Base-by-base conservation (phyloP, 306 rosid species). In the Sphenostylis stenocarpa region DNA sequence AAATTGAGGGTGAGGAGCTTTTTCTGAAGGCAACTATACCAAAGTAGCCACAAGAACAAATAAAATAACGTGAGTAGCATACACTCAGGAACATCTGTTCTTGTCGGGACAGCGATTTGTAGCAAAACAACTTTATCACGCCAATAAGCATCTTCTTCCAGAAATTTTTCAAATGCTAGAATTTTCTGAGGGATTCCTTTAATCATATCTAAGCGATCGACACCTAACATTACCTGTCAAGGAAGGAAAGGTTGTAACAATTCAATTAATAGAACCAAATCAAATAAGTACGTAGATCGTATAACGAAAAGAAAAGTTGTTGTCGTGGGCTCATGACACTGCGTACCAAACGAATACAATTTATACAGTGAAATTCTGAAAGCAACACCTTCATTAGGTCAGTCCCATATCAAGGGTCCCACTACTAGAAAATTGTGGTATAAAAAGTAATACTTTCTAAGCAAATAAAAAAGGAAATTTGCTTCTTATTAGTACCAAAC, bases 11-110 rank as follows among this genome's bases (percentile, higher is more conserved):
- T 7, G 28, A 75, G 24, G 44, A 82, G 56, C 70, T 80, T 64
- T 61, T 39, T 78, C 55, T 45, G 38, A 33, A 72, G 61, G 31
- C 58, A 39, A 63, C 39, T 29, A 67, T 36, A 80, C 28, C 5
- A 38, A 63, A 63, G 70, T 65, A 39, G 20, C 76, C 73, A 45
- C 65, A 61, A 36, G 72, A 72, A 69, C 62, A 69, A 68, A 60
- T 53, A 68, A 72, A 60, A 76, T 62, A 64, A 72, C 65, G 70
- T 26, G 48, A 73, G 82, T 33, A 72, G 62, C 92, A 58, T 93
- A 93, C 98, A 93, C 81, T 93, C 98, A 31, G 98, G 98, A 74
- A 93, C 98, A 79, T 93, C 98, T 16, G 98, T 93, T 82, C 98
- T 87, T 55, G 98, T 93, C 61, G 98, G 98, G 80, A 93, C 98